phyloP scores from a whole-genome alignment of 805 yeast genomes.

The Zygotorulaspora sp. region DNA sequence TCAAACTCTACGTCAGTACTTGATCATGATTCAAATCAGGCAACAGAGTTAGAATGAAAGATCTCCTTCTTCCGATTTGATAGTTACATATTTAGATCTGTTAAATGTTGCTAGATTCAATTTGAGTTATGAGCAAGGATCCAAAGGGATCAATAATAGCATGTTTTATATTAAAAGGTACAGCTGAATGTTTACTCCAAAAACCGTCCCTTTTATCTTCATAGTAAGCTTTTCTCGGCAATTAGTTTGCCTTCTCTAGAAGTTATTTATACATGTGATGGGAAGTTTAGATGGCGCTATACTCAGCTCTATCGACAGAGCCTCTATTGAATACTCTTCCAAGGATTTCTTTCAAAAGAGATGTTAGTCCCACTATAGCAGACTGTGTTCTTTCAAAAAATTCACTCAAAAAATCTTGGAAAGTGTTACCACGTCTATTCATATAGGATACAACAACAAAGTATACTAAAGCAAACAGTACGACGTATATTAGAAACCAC shows the following conservation, averaged over 20 bases:
- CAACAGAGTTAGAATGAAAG: too few species aligned
- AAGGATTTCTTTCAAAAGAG: constrained; percentile 61
- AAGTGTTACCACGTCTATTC: constrained; percentile 61
- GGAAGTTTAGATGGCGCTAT: constrained; percentile 65
- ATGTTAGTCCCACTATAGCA: constrained; percentile 55
- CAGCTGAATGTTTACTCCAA: too few species aligned
- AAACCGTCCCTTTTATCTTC: background rate
- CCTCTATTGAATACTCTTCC: constrained; percentile 54
- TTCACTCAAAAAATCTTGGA: constrained; percentile 69
- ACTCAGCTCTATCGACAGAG: constrained; percentile 66
- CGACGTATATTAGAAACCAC: constrained; percentile 67
- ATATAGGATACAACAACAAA: constrained; percentile 67
- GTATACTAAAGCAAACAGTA: constrained; percentile 72
- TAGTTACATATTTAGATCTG: too few species aligned
- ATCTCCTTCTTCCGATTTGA: too few species aligned
- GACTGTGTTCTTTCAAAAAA: constrained; percentile 64
- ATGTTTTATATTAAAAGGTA: too few species aligned
- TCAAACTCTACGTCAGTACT: too few species aligned
- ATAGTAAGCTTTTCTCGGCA: background rate
- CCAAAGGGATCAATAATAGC: too few species aligned
- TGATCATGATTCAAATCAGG: too few species aligned
- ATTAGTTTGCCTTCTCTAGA: background rate
- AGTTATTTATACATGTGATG: background rate
- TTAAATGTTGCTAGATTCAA: too few species aligned
- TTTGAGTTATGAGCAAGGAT: too few species aligned